Percentiles rank a stretch among this genome's conserved stretches.
Evolutionary conservation across 768 basidiomycete genomes (phyloP).

Genomic region (Hysterangium stoloniferum): DNA sequence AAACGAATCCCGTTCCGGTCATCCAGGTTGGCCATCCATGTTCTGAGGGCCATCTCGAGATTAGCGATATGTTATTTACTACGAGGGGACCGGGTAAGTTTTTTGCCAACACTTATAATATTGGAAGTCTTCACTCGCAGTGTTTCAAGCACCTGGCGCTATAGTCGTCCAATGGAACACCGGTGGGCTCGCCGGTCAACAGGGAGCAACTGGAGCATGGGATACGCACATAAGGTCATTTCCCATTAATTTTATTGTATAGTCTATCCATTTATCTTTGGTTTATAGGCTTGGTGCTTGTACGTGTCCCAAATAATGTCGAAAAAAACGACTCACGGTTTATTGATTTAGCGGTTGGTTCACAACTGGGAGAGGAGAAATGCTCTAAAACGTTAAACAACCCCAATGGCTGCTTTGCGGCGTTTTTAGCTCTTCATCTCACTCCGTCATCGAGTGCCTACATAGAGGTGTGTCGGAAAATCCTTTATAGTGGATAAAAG

Average conservation of each 20-base stretch:
- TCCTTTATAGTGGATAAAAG: background rate
- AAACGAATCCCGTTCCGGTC: conserved; percentile 36
- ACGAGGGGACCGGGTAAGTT: conserved; percentile 39
- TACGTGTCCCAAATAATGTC: background rate
- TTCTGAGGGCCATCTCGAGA: conserved; percentile 47
- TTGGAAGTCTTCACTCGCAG: background rate
- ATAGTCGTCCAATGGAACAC: conserved; percentile 55
- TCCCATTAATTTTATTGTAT: background rate
- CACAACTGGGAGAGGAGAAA: conserved; percentile 21
- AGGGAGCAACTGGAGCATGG: conserved; percentile 49
- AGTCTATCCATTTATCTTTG: background rate
- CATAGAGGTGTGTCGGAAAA: conserved; percentile 14
- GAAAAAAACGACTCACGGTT: background rate
- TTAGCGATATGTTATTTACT: conserved; percentile 56
- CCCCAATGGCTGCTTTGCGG: conserved; percentile 41
- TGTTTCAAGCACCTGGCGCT: conserved; percentile 35
- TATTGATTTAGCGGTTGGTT: background rate
- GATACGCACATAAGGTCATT: conserved; percentile 40
- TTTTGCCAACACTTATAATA: background rate
- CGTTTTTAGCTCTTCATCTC: conserved; percentile 61
- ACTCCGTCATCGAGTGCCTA: conserved; percentile 31
- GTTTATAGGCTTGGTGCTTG: background rate
- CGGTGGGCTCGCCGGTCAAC: conserved; percentile 21
- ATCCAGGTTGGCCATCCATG: conserved; percentile 44
- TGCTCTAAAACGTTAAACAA: conserved; percentile 26